Evolutionary conservation across 805 yeast genomes (phyloP).

Genomic region (Osmozyma mogii): DNA sequence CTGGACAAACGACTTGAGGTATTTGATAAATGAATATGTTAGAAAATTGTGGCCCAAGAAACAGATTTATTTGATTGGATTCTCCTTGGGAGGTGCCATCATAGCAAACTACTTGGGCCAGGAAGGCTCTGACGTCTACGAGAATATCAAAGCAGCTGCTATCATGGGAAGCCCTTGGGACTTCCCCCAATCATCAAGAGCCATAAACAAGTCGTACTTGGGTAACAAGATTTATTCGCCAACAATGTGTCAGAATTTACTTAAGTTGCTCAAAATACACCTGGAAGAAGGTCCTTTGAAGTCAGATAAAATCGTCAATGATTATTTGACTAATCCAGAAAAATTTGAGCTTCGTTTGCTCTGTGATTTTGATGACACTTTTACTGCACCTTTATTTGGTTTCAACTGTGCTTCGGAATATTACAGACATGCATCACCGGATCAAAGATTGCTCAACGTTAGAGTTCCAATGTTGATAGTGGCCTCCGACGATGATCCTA

Average conservation of each 20-base stretch:
- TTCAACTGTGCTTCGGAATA: constrained; percentile 55
- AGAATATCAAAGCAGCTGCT: constrained; percentile 50
- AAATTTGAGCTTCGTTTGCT: constrained; percentile 28
- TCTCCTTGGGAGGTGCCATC: constrained; percentile 66
- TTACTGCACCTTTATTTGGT: constrained; percentile 58
- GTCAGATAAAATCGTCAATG: constrained; percentile 16
- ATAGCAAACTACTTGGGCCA: constrained; percentile 64
- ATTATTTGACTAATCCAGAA: constrained; percentile 23
- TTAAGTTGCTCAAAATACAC: constrained; percentile 25
- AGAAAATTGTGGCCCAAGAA: constrained; percentile 49
- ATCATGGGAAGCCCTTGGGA: constrained; percentile 71
- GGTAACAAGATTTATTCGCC: constrained; percentile 37
- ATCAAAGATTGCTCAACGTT: constrained; percentile 45
- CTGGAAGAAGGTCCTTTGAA: constrained; percentile 21
- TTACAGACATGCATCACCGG: constrained; percentile 59
- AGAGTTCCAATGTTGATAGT: constrained; percentile 57
- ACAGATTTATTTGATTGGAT: constrained; percentile 59
- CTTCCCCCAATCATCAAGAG: constrained; percentile 45
- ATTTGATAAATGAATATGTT: constrained; percentile 44
- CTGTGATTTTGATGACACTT: constrained; percentile 51
- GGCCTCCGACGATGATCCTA: constrained; percentile 62
- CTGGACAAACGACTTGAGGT: constrained; percentile 63
- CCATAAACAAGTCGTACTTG: constrained; percentile 28
- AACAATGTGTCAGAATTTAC: constrained; percentile 32
- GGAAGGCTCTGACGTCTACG: constrained; percentile 40